Base-by-base conservation (phyloP, 2,329 filamentous ascomycete genomes). In the Phoma sp. region DNA sequence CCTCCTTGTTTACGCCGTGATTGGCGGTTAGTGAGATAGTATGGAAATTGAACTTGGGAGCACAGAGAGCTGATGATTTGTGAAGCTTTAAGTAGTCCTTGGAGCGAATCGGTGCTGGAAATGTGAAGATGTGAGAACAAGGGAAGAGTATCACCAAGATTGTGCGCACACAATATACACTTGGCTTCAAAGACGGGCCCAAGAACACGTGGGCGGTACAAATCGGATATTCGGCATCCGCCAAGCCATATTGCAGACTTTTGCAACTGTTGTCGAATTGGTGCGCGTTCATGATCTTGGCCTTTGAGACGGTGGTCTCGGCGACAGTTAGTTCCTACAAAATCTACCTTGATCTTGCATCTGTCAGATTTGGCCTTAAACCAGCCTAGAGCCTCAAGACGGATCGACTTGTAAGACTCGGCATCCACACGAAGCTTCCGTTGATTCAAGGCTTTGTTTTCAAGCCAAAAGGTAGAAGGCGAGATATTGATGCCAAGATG, bases 1-100 rank as follows among this genome's bases (percentile, higher is more conserved):
- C 64, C 64, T 66, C 64, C 64, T 48, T 43, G 26, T 52, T 57
- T 47, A 61, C 53, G 64, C 64, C 64, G 62, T 65, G 61, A 57
- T 64, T 67, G 64, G 64, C 64, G 52, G 61, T 12, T 57, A 36
- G 42, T 46, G 9, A 23, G 17, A 29, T 17, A 26, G 17, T 18
- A 33, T 37, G 42, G 54, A 34, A 7, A 14, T 15, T 17, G 5
- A 14, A 14, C 7, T 18, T 14, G 5, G 14, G 20, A 15, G 32
- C 9, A 28, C 18, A 11, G n/a, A 9, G 5, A 18, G 9, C 7
- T 4, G 20, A 15, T 25, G 28, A 11, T n/a, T 26, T 7, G 7
- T 5, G 28, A 21, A 15, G 2, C 25, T 15, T 5, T n/a, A 11
- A 33, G 42, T 30, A 3, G 3, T 7, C 14, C 11, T 28, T 5